Evolutionary conservation across 192 early-diverging fungal genomes (phyloP).

Genomic region (Jimgerdemannia flammicorona): DNA sequence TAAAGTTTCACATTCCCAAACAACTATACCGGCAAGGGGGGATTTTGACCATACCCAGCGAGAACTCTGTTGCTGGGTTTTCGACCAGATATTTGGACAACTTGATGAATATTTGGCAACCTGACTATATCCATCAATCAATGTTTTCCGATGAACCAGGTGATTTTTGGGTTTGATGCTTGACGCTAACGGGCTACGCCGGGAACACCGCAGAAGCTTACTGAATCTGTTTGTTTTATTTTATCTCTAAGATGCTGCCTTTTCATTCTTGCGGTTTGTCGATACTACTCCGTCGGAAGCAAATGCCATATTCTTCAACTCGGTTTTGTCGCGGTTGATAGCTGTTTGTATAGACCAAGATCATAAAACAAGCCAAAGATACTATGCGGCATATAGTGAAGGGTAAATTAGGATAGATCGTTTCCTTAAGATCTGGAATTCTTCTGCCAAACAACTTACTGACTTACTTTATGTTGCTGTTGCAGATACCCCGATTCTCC

Average conservation of each 20-base stretch:
- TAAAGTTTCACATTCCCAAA: slow-evolving; percentile 65
- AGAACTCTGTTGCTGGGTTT: slow-evolving; percentile 37
- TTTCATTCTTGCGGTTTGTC: slow-evolving; percentile 53
- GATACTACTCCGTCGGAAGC: slow-evolving; percentile 45
- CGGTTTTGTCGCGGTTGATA: slow-evolving; percentile 37
- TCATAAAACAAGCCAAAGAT: slow-evolving; percentile 24
- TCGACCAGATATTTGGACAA: slow-evolving; percentile 39
- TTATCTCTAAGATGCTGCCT: slow-evolving; percentile 29
- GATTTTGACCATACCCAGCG: slow-evolving; percentile 37
- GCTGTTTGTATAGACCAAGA: slow-evolving; percentile 30
- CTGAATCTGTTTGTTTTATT: not conserved
- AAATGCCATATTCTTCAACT: slow-evolving; percentile 32
- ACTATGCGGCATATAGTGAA: slow-evolving; percentile 2
- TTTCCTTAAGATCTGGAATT: not conserved
- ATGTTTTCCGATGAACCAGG: slow-evolving; percentile 26
- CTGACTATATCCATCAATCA: slow-evolving; percentile 49
- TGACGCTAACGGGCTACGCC: not conserved
- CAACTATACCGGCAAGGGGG: slow-evolving; percentile 64
- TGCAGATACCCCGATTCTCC: slow-evolving; percentile 19
- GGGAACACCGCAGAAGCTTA: not conserved
- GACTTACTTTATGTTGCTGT: not conserved
- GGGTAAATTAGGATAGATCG: not conserved
- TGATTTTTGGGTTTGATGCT: slow-evolving; percentile 6
- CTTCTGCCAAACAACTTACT: not conserved
- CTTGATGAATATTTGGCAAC: slow-evolving; percentile 55